These are phyloP conservation scores for Murraya koenigii DNA, from an alignment of 345 rosid genomes.

Conservation along the genomic window DNA sequence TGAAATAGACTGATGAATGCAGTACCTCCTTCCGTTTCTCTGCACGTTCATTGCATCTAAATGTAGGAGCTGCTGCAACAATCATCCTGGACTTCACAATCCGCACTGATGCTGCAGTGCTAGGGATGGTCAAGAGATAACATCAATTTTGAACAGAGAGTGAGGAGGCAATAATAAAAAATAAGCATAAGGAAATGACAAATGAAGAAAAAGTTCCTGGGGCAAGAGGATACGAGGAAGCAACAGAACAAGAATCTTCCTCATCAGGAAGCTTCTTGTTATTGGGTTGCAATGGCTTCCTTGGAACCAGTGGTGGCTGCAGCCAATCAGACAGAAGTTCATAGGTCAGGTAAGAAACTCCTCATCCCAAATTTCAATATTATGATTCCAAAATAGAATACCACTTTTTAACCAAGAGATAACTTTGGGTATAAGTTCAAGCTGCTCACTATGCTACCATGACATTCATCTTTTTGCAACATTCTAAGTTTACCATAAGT, in stretches of 20 bases:
- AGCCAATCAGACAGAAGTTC: constrained; percentile 6
- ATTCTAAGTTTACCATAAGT: not conserved
- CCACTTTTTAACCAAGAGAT: not conserved
- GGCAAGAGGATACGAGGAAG: constrained; percentile 61
- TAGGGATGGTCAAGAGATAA: constrained; percentile 37
- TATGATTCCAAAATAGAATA: not conserved
- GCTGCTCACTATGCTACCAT: not conserved
- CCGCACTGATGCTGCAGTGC: constrained; percentile 57
- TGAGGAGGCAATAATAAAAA: not conserved
- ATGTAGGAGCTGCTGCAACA: constrained; percentile 62
- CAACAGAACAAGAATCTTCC: constrained; percentile 67
- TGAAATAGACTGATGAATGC: constrained; percentile 4
- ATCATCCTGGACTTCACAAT: constrained; percentile 39
- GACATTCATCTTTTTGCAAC: not conserved
- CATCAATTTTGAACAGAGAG: constrained; percentile 7
- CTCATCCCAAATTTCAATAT: not conserved
- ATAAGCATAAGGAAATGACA: constrained; percentile 1
- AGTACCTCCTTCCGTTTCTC: constrained; percentile 85
- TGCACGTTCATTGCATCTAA: constrained; percentile 75
- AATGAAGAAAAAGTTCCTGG: not conserved
- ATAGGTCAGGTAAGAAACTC: not conserved
- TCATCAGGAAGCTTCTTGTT: constrained; percentile 72
- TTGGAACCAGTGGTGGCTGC: constrained; percentile 40
- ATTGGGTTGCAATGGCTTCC: constrained; percentile 63
- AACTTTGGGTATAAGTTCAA: not conserved